Conservation (phyloP, 1,139 yeast genomes). For the Nematodospora anomalae region DNA sequence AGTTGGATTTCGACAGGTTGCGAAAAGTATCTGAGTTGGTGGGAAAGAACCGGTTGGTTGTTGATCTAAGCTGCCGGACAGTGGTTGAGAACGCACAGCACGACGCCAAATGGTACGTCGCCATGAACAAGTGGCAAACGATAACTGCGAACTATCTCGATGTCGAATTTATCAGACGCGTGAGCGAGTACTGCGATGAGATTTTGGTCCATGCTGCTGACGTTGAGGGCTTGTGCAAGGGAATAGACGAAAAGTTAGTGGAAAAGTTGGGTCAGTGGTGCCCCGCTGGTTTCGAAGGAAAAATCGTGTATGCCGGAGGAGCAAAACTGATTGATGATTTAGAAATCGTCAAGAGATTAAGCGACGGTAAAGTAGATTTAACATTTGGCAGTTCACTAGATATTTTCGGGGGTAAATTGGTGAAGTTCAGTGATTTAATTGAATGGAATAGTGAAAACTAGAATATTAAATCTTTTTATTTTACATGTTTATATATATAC, state of each 20-base stretch:
- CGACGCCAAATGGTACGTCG: constrained; percentile 72
- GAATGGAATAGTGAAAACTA: constrained; percentile 56
- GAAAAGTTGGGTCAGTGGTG: constrained; percentile 76
- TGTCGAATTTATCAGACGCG: constrained; percentile 49
- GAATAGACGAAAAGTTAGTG: constrained; percentile 83
- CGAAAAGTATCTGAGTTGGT: constrained; percentile 46
- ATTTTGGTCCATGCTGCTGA: constrained; percentile 96
- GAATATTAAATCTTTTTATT: not conserved
- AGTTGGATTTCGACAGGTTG: constrained; percentile 58
- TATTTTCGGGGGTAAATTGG: constrained; percentile 86
- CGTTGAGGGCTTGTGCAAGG: constrained; percentile 93
- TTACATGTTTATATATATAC: constrained; percentile 3
- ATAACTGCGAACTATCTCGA: constrained; percentile 64
- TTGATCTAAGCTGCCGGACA: constrained; percentile 84
- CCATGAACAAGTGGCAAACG: constrained; percentile 97
- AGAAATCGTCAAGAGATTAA: constrained; percentile 59
- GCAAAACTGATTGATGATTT: constrained; percentile 76
- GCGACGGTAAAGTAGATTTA: constrained; percentile 81
- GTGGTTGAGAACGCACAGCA: constrained; percentile 27
- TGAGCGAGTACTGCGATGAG: constrained; percentile 74
- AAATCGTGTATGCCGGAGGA: constrained; percentile 95
- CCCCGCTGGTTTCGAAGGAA: constrained; percentile 53
- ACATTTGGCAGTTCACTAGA: constrained; percentile 93
- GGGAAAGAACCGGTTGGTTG: constrained; percentile 72
- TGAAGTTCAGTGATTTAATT: constrained; percentile 71